These are phyloP conservation scores for Priceomyces castillae DNA, from an alignment of 805 yeast species.

Conservation along the genomic window DNA sequence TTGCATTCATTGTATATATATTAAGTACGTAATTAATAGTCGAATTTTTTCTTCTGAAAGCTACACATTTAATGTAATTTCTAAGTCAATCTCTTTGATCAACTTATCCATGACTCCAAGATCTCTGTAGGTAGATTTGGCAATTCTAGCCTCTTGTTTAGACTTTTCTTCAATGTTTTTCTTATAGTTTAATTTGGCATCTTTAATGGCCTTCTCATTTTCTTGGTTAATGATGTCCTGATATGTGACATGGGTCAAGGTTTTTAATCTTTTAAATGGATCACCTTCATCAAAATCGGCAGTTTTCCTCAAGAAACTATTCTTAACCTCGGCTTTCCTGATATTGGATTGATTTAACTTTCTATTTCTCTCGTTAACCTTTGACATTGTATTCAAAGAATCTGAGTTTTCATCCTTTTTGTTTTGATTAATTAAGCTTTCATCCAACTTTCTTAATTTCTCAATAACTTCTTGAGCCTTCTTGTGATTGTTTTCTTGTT, in stretches of 20 bases:
- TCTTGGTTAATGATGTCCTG: slow-evolving; percentile 53
- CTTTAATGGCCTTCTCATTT: slow-evolving; percentile 56
- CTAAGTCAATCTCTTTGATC: slow-evolving; percentile 43
- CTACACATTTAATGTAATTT: slow-evolving; percentile 14
- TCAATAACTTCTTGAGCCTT: slow-evolving; percentile 26
- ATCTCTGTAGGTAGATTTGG: slow-evolving; percentile 53
- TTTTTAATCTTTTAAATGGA: slow-evolving; percentile 88
- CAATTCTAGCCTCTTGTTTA: slow-evolving; percentile 43
- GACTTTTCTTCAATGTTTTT: slow-evolving; percentile 38
- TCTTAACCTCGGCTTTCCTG: slow-evolving; percentile 73
- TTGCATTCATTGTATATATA: slow-evolving; percentile 1
- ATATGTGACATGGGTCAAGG: slow-evolving; percentile 82
- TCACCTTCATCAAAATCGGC: slow-evolving; percentile 51
- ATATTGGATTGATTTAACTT: slow-evolving; percentile 73
- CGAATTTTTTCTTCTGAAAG: not conserved
- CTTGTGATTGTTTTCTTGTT: slow-evolving; percentile 48
- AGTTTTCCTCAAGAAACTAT: slow-evolving; percentile 53
- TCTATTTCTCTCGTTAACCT: slow-evolving; percentile 82
- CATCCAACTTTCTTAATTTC: slow-evolving; percentile 45
- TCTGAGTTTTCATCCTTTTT: slow-evolving; percentile 34
- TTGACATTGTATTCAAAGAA: slow-evolving; percentile 53
- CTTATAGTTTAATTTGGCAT: slow-evolving; percentile 48
- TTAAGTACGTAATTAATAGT: not conserved
- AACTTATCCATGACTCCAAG: slow-evolving; percentile 57
- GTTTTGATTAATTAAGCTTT: slow-evolving; percentile 42